Base-by-base conservation (phyloP, 2,329 filamentous ascomycete species). In the Cladosporium sp. region DNA sequence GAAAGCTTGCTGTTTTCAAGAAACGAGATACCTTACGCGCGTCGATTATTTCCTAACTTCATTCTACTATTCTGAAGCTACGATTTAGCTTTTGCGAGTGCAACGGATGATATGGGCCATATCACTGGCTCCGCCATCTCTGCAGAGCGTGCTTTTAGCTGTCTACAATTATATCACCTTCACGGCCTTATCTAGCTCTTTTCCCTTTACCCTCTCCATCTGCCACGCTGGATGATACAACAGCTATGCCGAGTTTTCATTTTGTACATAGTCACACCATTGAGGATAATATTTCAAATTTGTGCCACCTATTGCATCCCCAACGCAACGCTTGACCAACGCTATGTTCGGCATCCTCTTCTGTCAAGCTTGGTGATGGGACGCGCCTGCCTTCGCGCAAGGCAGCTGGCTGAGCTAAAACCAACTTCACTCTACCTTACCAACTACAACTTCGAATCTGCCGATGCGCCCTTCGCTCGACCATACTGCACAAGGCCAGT, bases 11-110 rank as follows among this genome's bases (percentile, higher is more conserved):
- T 47, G n/a, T 56, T 49, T 49, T 37, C 42, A 17, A 56, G 30
- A 34, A 45, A 56, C 54, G 54, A 56, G 54, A 56, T 56, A 56
- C 54, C 54, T 56, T 25, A 56, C 22, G 42, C 19, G 20, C 22
- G 42, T 42, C 54, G 54, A 28, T 56, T 56, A 45, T 30, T 51
- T 39, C 22, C 40, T 34, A 34, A 34, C 11, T 11, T 34, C 11
- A 14, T 20, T 43, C 12, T 43, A 25, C 49, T 5, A 38, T 51
- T 25, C 19, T 17, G 30, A 36, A 38, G 19, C 19, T 39, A 51
- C 37, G 8, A 20, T 17, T n/a, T 17, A 9, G n/a, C 42, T 22
- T 37, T 38, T 22, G n/a, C 14, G 17, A 25, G 39, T 19, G 49
- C 36, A 37, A 20, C 3, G 34, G 34, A 38, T n/a, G 49, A 51